These are phyloP conservation scores for Arthroderma sp. DNA, from an alignment of 2,329 filamentous ascomycete genomes.

Conservation along the genomic window DNA sequence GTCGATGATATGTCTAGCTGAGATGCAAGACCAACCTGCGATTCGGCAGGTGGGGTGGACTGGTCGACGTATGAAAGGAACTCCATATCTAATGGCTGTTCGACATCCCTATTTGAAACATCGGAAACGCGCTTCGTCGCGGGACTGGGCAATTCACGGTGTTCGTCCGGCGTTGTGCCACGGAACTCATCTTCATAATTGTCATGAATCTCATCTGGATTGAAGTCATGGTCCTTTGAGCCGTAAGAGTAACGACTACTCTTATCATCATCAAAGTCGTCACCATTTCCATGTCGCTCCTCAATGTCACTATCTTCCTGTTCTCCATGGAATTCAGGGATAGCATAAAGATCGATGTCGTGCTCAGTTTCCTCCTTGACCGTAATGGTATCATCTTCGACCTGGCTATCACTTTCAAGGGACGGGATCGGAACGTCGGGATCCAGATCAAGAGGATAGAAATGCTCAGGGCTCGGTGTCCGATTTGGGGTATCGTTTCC, in stretches of 20 bases:
- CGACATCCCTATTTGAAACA: constrained; percentile 23
- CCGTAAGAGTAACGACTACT: constrained; percentile 44
- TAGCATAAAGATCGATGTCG: constrained; percentile 51
- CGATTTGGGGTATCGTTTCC: constrained; percentile 26
- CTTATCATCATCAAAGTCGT: constrained; percentile 40
- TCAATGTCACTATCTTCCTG: constrained; percentile 21
- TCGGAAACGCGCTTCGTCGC: constrained; percentile 9
- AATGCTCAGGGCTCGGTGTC: constrained; percentile 38
- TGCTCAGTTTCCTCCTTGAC: constrained; percentile 53
- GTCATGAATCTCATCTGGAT: constrained; percentile 14
- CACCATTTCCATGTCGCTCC: constrained; percentile 9
- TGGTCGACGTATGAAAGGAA: constrained; percentile 43
- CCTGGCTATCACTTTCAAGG: constrained; percentile 53
- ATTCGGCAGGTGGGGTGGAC: constrained; percentile 21
- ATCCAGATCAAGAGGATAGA: constrained; percentile 47
- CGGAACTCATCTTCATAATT: constrained; percentile 16
- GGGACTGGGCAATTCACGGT: constrained; percentile 2
- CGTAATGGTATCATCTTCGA: constrained; percentile 46
- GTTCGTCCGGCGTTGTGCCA: constrained; percentile 19
- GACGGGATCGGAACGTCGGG: constrained; percentile 85
- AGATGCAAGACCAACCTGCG: constrained; percentile 12
- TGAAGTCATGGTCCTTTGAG: constrained; percentile 16
- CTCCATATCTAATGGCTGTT: constrained; percentile 30
- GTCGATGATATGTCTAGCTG: constrained; percentile 23
- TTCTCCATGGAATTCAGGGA: constrained; percentile 52